These are phyloP conservation scores for Aspergillus terreus DNA, from an alignment of 2,329 filamentous ascomycete genomes.

Conservation along the genomic window DNA sequence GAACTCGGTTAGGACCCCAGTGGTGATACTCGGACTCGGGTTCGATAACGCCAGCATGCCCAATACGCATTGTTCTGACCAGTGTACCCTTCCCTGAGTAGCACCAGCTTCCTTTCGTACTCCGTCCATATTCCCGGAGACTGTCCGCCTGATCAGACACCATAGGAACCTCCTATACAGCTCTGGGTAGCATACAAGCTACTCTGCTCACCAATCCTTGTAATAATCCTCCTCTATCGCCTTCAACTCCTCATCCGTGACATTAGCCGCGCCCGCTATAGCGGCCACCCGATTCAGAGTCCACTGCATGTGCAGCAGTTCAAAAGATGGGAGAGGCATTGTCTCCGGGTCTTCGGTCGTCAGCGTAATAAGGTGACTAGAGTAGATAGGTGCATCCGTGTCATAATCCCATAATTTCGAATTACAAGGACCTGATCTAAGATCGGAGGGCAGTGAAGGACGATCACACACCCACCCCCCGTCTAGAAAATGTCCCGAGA, in stretches of 20 bases:
- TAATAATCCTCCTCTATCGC: no score
- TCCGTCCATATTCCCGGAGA: no score
- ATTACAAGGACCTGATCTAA: not conserved
- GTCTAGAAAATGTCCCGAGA: not conserved
- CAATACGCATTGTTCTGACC: no score
- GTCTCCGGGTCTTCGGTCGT: conserved; percentile 1
- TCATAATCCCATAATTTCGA: not conserved
- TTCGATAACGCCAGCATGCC: no score
- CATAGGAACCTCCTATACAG: no score
- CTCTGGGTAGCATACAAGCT: no score
- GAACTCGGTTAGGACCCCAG: no score
- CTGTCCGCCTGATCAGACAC: no score
- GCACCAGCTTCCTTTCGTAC: no score
- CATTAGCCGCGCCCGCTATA: not conserved
- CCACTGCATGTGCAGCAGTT: not conserved
- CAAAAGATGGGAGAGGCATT: conserved; percentile 1
- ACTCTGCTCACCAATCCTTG: no score
- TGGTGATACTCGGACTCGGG: no score
- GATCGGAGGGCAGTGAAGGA: not conserved
- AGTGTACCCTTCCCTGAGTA: no score
- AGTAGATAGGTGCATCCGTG: not conserved
- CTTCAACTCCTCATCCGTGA: not conserved
- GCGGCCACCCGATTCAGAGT: not conserved
- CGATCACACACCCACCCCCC: not conserved
- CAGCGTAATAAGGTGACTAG: not conserved